phyloP scores from a whole-genome alignment of 345 rosid genomes.

The Gossypium stocksii region DNA sequence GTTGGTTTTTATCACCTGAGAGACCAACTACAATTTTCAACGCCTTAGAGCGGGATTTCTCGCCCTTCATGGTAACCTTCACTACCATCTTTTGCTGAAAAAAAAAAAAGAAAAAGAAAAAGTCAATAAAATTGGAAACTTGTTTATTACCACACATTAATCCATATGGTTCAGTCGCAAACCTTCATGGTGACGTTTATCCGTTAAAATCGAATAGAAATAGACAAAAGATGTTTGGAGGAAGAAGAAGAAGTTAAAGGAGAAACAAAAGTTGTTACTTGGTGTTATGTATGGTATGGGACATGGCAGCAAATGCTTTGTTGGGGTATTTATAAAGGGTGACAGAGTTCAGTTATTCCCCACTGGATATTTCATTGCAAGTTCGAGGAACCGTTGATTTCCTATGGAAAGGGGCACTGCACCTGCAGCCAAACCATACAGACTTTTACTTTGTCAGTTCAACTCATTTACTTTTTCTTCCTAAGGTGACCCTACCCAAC shows the following conservation, averaged over 20 bases:
- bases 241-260: neutral
- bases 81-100: constrained; percentile 29
- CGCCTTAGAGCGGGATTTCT: constrained; percentile 24
- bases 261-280: neutral
- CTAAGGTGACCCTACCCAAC: neutral
- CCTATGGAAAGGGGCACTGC: neutral
- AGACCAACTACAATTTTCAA: constrained; percentile 18
- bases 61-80: constrained; percentile 21
- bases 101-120: neutral
- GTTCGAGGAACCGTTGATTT: neutral
- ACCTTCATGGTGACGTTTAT: constrained; percentile 13
- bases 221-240: too few species aligned
- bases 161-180: neutral
- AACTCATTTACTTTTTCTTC: neutral
- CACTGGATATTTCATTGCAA: neutral
- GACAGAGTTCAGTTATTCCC: neutral
- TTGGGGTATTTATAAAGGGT: neutral
- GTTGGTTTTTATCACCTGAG: constrained; percentile 12
- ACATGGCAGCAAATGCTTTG: neutral
- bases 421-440: neutral
- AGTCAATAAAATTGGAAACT: neutral
- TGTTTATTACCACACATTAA: neutral
- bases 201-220: neutral
- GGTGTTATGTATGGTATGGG: neutral
- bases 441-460: neutral